phyloP scores from a whole-genome alignment of 1,139 yeast genomes.

The Protomyces macrosporus region DNA sequence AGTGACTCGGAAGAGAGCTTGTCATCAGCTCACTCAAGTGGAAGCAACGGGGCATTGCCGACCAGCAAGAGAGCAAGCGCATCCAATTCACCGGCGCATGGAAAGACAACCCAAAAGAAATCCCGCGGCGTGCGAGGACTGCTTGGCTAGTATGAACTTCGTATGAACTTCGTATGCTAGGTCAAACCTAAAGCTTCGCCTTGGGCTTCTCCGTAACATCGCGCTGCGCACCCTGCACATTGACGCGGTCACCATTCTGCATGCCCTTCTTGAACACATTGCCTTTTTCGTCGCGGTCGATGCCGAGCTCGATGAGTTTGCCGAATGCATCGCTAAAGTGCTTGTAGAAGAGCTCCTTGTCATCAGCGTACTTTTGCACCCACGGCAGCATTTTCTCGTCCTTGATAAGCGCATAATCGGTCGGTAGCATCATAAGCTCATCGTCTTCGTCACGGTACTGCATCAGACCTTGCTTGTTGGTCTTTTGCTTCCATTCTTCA shows the following conservation, averaged over 20 bases:
- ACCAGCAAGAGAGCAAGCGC: neutral
- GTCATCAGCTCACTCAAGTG: too few species aligned
- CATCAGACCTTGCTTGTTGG: conserved; percentile 22
- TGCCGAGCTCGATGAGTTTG: conserved; percentile 70
- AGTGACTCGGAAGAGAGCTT: neutral
- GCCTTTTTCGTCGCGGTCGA: conserved; percentile 35
- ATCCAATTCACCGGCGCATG: neutral
- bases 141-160: neutral
- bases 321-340: conserved; percentile 68
- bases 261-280: conserved; percentile 27
- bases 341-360: conserved; percentile 61
- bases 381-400: conserved; percentile 61
- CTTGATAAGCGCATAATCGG: conserved; percentile 69
- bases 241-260: conserved; percentile 19
- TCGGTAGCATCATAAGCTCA: conserved; percentile 83
- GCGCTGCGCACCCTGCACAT: conserved; percentile 17
- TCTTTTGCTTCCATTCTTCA: conserved; percentile 65
- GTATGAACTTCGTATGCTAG: neutral
- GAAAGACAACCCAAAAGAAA: neutral
- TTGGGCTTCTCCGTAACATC: conserved; percentile 11
- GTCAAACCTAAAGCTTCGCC: conserved; percentile 3
- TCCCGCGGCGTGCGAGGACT: neutral
- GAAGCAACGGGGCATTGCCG: neutral
- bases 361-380: conserved; percentile 67
- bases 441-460: conserved; percentile 50